A percentile compares a stretch with the other conserved stretches of the same genome.
phyloP scores from a whole-genome alignment of 768 basidiomycete genomes.

The Gyrodon lividus region DNA sequence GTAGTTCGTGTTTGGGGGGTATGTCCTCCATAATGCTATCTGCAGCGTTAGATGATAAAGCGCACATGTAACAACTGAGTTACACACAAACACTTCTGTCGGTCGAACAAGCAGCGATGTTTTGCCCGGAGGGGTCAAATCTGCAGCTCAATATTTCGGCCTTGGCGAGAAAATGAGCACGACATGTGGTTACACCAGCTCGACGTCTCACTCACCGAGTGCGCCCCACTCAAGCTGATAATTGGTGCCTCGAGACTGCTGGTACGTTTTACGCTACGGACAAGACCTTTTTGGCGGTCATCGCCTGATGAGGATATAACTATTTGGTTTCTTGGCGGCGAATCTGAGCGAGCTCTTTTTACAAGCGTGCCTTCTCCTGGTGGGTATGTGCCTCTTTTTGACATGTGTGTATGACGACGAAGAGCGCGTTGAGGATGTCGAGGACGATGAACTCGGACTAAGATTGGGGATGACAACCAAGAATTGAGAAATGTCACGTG shows the following conservation, averaged over 20 bases:
- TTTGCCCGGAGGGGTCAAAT: constrained; percentile 93
- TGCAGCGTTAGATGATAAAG: constrained; percentile 1
- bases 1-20: constrained; percentile 91
- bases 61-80: background rate
- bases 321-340: constrained; percentile 63
- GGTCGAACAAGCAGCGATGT: constrained; percentile 88
- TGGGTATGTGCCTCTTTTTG: constrained; percentile 67
- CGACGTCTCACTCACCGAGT: constrained; percentile 56
- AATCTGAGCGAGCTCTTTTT: constrained; percentile 56
- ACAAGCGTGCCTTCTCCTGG: constrained; percentile 52
- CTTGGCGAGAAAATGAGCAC: constrained; percentile 31
- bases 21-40: constrained; percentile 86
- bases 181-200: background rate
- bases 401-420: constrained; percentile 45
- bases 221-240: constrained; percentile 83
- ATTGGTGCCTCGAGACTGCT: constrained; percentile 93
- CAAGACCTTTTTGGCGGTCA: constrained; percentile 72
- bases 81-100: constrained; percentile 88
- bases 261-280: constrained; percentile 88
- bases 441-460: background rate
- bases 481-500: background rate
- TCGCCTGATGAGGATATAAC: constrained; percentile 74
- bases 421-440: background rate
- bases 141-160: constrained; percentile 89
- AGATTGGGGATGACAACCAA: background rate